phyloP scores from a whole-genome alignment of 345 rosid genomes.

The Viola odorata region DNA sequence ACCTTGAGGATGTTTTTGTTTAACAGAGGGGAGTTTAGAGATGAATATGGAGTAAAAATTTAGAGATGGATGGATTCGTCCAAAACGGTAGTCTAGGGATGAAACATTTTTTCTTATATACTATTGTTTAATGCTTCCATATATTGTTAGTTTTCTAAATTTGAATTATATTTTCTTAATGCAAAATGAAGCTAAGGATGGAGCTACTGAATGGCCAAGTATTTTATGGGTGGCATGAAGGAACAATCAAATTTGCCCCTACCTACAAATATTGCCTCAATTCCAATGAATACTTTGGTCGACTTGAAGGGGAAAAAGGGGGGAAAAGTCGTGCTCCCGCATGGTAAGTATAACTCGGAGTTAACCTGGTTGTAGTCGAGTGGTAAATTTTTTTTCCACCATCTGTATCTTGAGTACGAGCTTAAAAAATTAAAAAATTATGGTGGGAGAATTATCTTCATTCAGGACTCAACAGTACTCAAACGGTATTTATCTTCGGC shows the following conservation, averaged over 20 bases:
- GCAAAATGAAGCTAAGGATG: conserved; percentile 44
- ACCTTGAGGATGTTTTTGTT: too few relatives aligned
- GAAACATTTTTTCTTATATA: too few relatives aligned
- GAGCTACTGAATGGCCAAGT: conserved; percentile 52
- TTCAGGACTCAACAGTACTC: too few relatives aligned
- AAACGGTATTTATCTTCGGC: neutral
- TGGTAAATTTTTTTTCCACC: too few relatives aligned
- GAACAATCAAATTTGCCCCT: conserved; percentile 55
- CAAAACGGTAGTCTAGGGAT: too few relatives aligned
- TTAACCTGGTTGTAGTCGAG: too few relatives aligned
- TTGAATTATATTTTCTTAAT: conserved; percentile 3
- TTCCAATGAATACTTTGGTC: conserved; percentile 61
- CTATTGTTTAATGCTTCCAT: too few relatives aligned
- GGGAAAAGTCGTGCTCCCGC: conserved; percentile 75
- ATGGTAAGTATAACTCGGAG: conserved; percentile 34
- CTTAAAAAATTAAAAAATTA: too few relatives aligned
- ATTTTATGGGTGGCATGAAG: conserved; percentile 68
- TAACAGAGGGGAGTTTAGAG: too few relatives aligned
- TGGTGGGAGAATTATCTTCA: neutral
- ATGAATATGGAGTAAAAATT: too few relatives aligned
- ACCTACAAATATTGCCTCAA: conserved; percentile 68
- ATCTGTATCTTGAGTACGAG: too few relatives aligned
- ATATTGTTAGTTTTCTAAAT: neutral
- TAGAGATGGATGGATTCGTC: too few relatives aligned
- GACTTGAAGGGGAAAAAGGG: conserved; percentile 37